Evolutionary conservation across 352 stramenopile species (phyloP).

Genomic region (Nothophytophthora sp.): DNA sequence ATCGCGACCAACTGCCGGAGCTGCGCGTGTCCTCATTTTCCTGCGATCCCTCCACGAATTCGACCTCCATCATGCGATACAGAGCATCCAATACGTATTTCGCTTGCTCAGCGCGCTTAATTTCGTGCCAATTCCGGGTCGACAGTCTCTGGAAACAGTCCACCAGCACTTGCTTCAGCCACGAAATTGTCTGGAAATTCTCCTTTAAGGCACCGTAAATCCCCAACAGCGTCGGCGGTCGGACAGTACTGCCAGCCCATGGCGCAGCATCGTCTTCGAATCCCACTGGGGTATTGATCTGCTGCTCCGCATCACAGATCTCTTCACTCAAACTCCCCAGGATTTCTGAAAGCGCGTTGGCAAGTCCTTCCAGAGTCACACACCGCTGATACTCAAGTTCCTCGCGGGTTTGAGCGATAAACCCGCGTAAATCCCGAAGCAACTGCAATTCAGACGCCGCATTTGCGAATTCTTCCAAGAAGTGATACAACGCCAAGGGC

Average conservation of each 20-base stretch:
- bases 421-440: slow-evolving; percentile 42
- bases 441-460: slow-evolving; percentile 50
- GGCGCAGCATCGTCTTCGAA: slow-evolving; percentile 10
- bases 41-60: slow-evolving; percentile 36
- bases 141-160: slow-evolving; percentile 34
- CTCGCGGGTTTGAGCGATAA: slow-evolving; percentile 15
- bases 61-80: slow-evolving; percentile 41
- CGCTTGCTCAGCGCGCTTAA: slow-evolving; percentile 37
- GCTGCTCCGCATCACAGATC: slow-evolving; percentile 26
- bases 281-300: background rate
- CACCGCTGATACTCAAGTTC: slow-evolving; percentile 21
- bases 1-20: slow-evolving; percentile 27
- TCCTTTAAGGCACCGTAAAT: slow-evolving; percentile 42
- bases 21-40: background rate
- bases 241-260: slow-evolving; percentile 20
- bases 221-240: slow-evolving; percentile 47
- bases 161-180: slow-evolving; percentile 35
- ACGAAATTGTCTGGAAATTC: slow-evolving; percentile 45
- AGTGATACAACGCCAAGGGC: slow-evolving; percentile 30
- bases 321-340: slow-evolving; percentile 19
- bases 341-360: slow-evolving; percentile 39
- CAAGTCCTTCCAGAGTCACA: slow-evolving; percentile 50
- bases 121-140: slow-evolving; percentile 16
- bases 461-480: slow-evolving; percentile 32
- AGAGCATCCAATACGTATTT: slow-evolving; percentile 45